Evolutionary conservation across 1,284 basidiomycete species (phyloP), one percentile per base, ranked within the genome.

Genomic region (Fistulinella cinereoalba): DNA sequence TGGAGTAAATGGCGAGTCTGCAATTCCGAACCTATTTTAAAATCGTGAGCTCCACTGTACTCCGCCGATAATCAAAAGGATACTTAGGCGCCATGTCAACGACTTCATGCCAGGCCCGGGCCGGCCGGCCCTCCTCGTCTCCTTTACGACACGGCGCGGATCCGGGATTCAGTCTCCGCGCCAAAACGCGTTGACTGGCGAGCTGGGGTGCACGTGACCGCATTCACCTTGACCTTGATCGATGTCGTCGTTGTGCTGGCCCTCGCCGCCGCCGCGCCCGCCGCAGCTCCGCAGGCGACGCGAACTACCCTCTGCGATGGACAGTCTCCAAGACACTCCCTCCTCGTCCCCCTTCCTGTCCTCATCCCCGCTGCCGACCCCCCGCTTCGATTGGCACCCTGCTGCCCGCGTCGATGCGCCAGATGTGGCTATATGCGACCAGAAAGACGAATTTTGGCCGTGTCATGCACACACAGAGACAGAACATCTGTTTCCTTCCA

Each of bases 131-230:
- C 12, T 37, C 3, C 18, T 19, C 19, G 6, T 36, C 6, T 34
- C 7, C n/a, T 37, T 43, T 55, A 58, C 56, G 55, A 47, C 60
- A 60, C 29, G 28, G 29, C 60, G 42, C 52, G 60, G 21, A 39
- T 48, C 44, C 13, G 18, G 19, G 36, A 36, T 63, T 64, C 16
- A 50, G 47, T 64, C 66, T 68, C 62, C 62, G 62, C 61, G 19
- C 44, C 43, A 67, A 68, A 67, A 58, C 65, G 64, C 65, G 66
- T 68, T 68, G 49, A 68, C 50, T 50, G 7, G 28, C 36, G 18
- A 38, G 47, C 47, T 43, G 18, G 41, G 18, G 15, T 2, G 24
- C 66, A 68, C 62, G 64, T 64, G 62, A 64, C 54, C 50, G 47
- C 56, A 66, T 68, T 61, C 45, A 49, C 50, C 51, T 65, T 54